Conservation (phyloP, 495 filamentous ascomycete genomes). For the Tricharina praecox region DNA sequence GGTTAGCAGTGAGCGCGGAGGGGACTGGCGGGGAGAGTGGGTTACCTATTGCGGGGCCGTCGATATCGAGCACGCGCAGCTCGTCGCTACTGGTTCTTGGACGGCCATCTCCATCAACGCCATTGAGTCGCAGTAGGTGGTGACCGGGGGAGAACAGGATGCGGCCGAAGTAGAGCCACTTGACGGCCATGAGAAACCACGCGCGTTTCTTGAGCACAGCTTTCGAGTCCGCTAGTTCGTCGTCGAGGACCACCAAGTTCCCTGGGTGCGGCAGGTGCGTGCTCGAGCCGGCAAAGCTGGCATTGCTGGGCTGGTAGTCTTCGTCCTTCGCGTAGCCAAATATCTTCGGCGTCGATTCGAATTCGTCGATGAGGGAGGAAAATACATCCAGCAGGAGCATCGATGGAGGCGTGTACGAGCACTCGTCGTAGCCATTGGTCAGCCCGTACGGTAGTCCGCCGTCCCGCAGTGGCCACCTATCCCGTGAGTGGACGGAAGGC, state of each 20-base stretch:
- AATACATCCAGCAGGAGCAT: conserved; percentile 8
- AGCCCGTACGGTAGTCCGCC: conserved; percentile 5
- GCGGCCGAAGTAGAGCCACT: conserved; percentile 26
- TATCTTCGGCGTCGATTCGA: conserved; percentile 3
- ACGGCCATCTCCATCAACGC: neutral
- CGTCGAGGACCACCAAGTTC: conserved; percentile 9
- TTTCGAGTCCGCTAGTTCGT: conserved; percentile 8
- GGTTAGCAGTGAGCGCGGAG: no score
- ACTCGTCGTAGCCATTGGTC: conserved; percentile 5
- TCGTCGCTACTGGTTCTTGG: conserved; percentile 9
- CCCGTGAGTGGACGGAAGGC: neutral
- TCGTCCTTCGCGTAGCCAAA: conserved; percentile 5
- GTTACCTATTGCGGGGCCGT: conserved; percentile 18
- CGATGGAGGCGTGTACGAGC: conserved; percentile 7
- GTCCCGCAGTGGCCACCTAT: neutral
- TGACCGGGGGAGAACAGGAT: conserved; percentile 25
- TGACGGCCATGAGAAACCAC: conserved; percentile 24
- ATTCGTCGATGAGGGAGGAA: conserved; percentile 6
- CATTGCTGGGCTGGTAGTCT: conserved; percentile 1
- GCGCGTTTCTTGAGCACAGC: conserved; percentile 11
- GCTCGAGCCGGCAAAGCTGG: neutral
- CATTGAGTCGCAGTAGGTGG: conserved; percentile 17
- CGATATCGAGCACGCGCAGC: conserved; percentile 17
- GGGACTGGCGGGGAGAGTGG: no score
- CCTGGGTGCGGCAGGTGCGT: neutral